Evolutionary conservation across 441 rosid genomes (phyloP).

Genomic region (Euphorbia schlechtendalii): DNA sequence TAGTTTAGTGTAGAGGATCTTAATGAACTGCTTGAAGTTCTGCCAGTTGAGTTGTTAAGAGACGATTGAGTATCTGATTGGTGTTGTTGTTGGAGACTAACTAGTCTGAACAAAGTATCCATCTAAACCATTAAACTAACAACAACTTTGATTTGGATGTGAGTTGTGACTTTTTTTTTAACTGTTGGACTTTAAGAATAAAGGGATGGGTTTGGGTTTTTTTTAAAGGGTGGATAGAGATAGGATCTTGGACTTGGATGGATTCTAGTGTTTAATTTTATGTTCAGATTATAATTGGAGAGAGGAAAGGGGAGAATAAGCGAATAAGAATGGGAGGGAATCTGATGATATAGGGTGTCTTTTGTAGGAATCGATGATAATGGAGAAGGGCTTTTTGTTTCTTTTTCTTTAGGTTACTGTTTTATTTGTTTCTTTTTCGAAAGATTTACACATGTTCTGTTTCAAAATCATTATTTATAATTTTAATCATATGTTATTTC

Average conservation of each 20-base stretch:
- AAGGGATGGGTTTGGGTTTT: constrained; percentile 20
- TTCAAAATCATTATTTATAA: neutral
- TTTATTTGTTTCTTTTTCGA: neutral
- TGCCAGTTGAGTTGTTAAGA: constrained; percentile 44
- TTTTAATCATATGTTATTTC: no score
- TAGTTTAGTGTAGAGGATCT: constrained; percentile 54
- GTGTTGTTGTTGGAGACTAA: constrained; percentile 46
- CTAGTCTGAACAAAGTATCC: constrained; percentile 94
- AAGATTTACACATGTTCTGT: neutral
- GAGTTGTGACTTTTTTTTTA: neutral
- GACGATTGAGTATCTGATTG: constrained; percentile 50
- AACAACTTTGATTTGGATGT: constrained; percentile 6
- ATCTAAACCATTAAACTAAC: constrained; percentile 53
- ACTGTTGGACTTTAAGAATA: neutral
- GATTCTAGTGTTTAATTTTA: neutral
- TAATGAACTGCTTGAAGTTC: constrained; percentile 69
- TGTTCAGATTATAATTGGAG: constrained; percentile 10
- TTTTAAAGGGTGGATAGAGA: constrained; percentile 21
- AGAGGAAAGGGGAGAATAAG: neutral
- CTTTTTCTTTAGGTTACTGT: constrained; percentile 13
- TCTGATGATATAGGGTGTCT: constrained; percentile 18
- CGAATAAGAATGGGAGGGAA: constrained; percentile 8
- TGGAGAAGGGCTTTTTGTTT: constrained; percentile 37
- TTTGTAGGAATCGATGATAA: constrained; percentile 41
- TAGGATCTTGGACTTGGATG: constrained; percentile 32